Base-by-base conservation (phyloP, 768 basidiomycete genomes). In the Cubamyces lactineus region DNA sequence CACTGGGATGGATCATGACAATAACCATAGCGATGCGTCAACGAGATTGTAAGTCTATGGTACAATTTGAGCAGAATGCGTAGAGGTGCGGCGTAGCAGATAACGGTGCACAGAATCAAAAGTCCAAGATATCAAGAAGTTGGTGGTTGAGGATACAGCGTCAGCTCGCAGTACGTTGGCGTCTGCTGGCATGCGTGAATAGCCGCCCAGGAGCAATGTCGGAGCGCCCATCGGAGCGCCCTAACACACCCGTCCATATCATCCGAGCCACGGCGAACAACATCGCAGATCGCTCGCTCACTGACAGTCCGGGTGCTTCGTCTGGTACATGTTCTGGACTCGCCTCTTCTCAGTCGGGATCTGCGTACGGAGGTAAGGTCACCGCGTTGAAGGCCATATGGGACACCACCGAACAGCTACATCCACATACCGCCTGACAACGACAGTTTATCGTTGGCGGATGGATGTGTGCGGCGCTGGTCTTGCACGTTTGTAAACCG, bases 241-340 rank as follows among this genome's bases (percentile, higher is more conserved):
- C 57, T 19, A 15, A 30, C 34, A 16, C 50, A 34, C 30, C 50
- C 50, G 16, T 34, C 34, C 34, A 11, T 34, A 34, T 34, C 34
- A 34, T 34, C 34, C 34, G 34, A 28, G 28, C 7, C 28, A 28
- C 7, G 7, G 28, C 28, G 28, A 28, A 7, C 28, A 28, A 28
- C 7, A 28, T 28, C 7, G n/a, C n/a, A n/a, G n/a, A n/a, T n/a
- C n/a, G n/a, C 15, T 13, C 26, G 13, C 5, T 51, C 39, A 50
- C 12, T 15, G 23, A 28, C 65, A 66, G 39, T 66, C 65, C 4
- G 61, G 57, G 45, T 66, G 65, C 26, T 63, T 54, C 21, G 57
- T 60, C 43, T 66, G 61, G 55, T 57, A 60, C 59, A 66, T 51
- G 45, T 63, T 66, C 50, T 66, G 65, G 17, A 60, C 57, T 12